Evolutionary conservation across 2,329 filamentous ascomycete species (phyloP).

Genomic region (Chaetomiaceae sp.): DNA sequence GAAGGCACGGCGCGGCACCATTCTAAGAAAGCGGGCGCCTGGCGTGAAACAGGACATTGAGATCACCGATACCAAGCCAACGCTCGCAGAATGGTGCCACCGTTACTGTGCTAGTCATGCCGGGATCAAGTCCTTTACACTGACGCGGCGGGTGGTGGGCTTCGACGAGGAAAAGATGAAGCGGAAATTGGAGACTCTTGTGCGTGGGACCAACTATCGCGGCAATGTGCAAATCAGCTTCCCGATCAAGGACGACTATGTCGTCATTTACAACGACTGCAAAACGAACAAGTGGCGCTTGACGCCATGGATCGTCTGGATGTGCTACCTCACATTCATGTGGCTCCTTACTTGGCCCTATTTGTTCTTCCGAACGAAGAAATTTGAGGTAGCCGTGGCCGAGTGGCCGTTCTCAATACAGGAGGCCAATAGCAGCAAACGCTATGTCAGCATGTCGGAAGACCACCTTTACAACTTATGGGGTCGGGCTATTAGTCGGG

Average conservation of each 20-base stretch:
- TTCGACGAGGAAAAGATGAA: conserved; percentile 55
- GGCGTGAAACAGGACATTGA: conserved; percentile 44
- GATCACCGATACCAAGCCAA: conserved; percentile 36
- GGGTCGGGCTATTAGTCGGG: conserved; percentile 54
- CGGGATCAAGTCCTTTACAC: conserved; percentile 52
- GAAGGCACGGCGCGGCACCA: conserved; percentile 61
- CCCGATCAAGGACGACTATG: conserved; percentile 50
- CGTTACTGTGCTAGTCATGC: conserved; percentile 58
- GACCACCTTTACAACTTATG: conserved; percentile 61
- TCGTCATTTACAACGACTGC: conserved; percentile 62
- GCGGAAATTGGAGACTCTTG: conserved; percentile 49
- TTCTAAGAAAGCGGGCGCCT: conserved; percentile 49
- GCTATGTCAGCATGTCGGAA: conserved; percentile 53
- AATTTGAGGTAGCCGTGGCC: conserved; percentile 59
- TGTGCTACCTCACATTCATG: conserved; percentile 63
- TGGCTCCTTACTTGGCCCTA: conserved; percentile 69
- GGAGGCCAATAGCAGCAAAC: conserved; percentile 34
- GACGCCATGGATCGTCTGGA: conserved; percentile 57
- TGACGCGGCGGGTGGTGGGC: conserved; percentile 52
- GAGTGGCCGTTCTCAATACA: conserved; percentile 55
- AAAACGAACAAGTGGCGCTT: conserved; percentile 62
- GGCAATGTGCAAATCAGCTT: conserved; percentile 58
- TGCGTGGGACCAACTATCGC: conserved; percentile 63
- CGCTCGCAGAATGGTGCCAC: conserved; percentile 61
- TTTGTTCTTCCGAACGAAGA: conserved; percentile 62